These are phyloP conservation scores for Morella rubra DNA, from an alignment of 306 rosid genomes.

Conservation along the genomic window DNA sequence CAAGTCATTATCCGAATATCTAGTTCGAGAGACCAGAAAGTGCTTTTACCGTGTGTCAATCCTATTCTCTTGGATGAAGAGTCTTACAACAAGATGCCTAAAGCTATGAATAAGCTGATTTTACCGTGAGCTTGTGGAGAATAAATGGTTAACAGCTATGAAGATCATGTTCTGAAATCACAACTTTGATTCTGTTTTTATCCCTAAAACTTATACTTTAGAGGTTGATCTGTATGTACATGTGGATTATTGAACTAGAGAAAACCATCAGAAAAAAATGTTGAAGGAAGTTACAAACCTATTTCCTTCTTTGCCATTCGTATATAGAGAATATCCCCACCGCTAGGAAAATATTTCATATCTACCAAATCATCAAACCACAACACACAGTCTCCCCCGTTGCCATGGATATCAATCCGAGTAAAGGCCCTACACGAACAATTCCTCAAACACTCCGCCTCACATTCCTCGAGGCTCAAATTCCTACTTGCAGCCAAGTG, in stretches of 20 bases:
- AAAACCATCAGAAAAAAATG: neutral
- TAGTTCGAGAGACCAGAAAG: neutral
- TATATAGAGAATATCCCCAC: constrained; percentile 16
- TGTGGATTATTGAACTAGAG: neutral
- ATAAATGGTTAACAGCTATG: neutral
- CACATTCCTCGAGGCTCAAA: constrained; percentile 18
- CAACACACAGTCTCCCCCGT: constrained; percentile 29
- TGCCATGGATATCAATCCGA: constrained; percentile 15
- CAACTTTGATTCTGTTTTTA: neutral
- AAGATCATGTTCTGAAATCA: neutral
- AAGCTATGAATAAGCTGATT: neutral
- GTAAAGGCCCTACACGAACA: constrained; percentile 28
- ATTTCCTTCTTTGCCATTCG: constrained; percentile 26
- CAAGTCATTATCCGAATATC: neutral
- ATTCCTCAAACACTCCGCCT: constrained; percentile 26
- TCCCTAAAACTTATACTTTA: neutral
- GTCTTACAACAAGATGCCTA: neutral
- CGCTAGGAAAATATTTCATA: constrained; percentile 16
- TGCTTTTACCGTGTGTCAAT: neutral
- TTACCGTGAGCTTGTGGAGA: neutral
- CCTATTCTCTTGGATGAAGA: too few species aligned
- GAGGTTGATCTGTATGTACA: neutral
- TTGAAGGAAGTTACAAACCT: constrained; percentile 3
- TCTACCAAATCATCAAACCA: constrained; percentile 33
- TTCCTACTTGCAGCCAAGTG: constrained; percentile 6